Base-by-base conservation (phyloP, 2,329 filamentous ascomycete species). In the Ophiognomonia clavigignenti-juglandacearum region DNA sequence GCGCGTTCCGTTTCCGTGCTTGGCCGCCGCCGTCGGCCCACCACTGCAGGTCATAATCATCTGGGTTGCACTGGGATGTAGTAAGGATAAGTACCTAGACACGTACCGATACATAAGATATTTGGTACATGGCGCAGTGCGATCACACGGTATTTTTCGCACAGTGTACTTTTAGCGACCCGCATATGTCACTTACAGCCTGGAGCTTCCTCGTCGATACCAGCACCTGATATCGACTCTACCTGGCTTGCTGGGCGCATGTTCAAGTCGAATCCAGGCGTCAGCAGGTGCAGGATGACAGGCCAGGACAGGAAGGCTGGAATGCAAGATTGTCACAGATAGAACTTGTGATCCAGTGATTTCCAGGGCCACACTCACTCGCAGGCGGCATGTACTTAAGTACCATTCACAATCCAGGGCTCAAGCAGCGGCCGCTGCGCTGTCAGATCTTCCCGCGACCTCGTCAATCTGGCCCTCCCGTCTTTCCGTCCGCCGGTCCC, bases 31-130 rank as follows among this genome's bases (percentile, higher is more conserved):
- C 45, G 43, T 40, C 45, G 45, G 41, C 24, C 26, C n/a, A n/a
- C n/a, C n/a, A n/a, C 49, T 51, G 49, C 46, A 51, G 43, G 49
- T 51, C 45, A n/a, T n/a, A 49, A 43, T 43, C 40, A 36, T 23
- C 39, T 43, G 40, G 49, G 49, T 46, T 43, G 42, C 46, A 49
- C 46, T 39, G 40, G 32, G 32, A 27, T 35, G 23, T 39, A 49
- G 43, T 45, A 45, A 16, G 34, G 24, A 29, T 45, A 45, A 34
- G 22, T 16, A 9, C 3, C 24, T 31, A 19, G 14, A 20, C 13
- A 6, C n/a, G n/a, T n/a, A n/a, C n/a, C n/a, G n/a, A n/a, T n/a
- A n/a, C n/a, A n/a, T n/a, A n/a, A n/a, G n/a, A n/a, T n/a, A n/a
- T n/a, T n/a, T n/a, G n/a, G n/a, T n/a, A n/a, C n/a, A 26, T 39